Conservation (phyloP, 2,329 filamentous ascomycete genomes). For the Fusarium sp. region DNA sequence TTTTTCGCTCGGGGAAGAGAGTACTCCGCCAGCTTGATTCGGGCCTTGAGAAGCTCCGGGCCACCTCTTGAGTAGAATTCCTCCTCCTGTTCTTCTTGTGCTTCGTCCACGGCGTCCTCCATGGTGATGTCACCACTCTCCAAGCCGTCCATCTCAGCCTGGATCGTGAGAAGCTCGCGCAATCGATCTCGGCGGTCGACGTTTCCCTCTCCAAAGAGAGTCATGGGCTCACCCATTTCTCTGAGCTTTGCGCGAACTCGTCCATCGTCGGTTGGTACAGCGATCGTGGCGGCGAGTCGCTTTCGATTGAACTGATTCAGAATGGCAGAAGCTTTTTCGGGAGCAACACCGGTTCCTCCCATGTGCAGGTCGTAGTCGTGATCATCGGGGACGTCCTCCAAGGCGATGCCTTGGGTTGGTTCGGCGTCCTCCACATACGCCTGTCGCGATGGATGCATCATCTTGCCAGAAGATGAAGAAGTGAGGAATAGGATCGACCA, state of each 20-base stretch:
- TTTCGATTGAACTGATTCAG: constrained; percentile 92
- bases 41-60: constrained; percentile 78
- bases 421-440: constrained; percentile 92
- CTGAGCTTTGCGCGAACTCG: constrained; percentile 84
- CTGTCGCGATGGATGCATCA: constrained; percentile 89
- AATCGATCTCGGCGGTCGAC: constrained; percentile 88
- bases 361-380: constrained; percentile 86
- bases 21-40: constrained; percentile 83
- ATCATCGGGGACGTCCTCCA: constrained; percentile 71
- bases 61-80: constrained; percentile 95
- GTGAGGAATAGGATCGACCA: not conserved
- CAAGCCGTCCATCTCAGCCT: constrained; percentile 71
- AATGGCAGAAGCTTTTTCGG: constrained; percentile 87
- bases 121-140: constrained; percentile 71
- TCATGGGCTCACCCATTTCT: constrained; percentile 92
- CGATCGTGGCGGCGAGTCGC: constrained; percentile 86
- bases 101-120: constrained; percentile 70
- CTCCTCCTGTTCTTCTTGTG: constrained; percentile 82
- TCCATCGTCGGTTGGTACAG: constrained; percentile 93
- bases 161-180: constrained; percentile 81
- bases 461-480: constrained; percentile 49
- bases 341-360: constrained; percentile 72
- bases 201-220: constrained; percentile 91
- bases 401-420: constrained; percentile 63
- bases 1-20: constrained; percentile 85